Conservation (phyloP, 805 yeast genomes). For the Sungouiella blattae region DNA sequence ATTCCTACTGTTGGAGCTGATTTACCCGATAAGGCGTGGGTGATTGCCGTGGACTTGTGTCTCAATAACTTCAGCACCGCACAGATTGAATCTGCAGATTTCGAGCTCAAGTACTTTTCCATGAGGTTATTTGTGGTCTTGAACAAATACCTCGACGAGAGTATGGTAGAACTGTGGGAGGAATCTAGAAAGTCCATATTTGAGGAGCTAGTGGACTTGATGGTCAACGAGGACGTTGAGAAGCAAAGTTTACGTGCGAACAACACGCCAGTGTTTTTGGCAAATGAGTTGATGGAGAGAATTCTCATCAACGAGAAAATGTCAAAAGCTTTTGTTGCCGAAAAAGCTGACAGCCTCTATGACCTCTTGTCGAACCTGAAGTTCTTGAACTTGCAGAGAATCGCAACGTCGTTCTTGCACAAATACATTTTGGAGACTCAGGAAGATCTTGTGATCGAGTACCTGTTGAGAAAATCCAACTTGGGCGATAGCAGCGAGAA, state of each 20-base stretch:
- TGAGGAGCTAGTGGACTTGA: conserved; percentile 43
- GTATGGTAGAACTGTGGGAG: conserved; percentile 15
- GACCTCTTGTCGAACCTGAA: conserved; percentile 22
- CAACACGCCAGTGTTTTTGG: conserved; percentile 25
- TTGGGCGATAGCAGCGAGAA: conserved; percentile 17
- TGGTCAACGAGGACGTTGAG: conserved; percentile 25
- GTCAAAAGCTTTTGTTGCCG: conserved; percentile 25
- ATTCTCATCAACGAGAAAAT: conserved; percentile 19
- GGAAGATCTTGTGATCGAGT: conserved; percentile 60
- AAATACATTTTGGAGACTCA: conserved; percentile 44
- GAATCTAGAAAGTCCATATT: conserved; percentile 35
- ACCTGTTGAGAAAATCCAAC: conserved; percentile 48
- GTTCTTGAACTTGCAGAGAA: conserved; percentile 36
- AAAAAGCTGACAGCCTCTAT: conserved; percentile 35
- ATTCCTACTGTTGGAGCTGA: conserved; percentile 9
- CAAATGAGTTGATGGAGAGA: conserved; percentile 31
- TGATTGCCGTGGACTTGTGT: conserved; percentile 34
- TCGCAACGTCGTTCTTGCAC: conserved; percentile 38
- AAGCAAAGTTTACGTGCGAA: conserved; percentile 23
- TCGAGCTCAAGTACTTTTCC: conserved; percentile 46
- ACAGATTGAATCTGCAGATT: conserved; percentile 30
- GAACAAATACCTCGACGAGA: conserved; percentile 5
- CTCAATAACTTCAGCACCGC: conserved; percentile 45
- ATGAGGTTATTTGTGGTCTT: conserved; percentile 41
- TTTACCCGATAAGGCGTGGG: conserved; percentile 32